A percentile compares a stretch with the other conserved stretches of the same genome.
phyloP scores from a whole-genome alignment of 228 moss, liverwort and hornwort species.

The Sphagnum magellanicum region DNA sequence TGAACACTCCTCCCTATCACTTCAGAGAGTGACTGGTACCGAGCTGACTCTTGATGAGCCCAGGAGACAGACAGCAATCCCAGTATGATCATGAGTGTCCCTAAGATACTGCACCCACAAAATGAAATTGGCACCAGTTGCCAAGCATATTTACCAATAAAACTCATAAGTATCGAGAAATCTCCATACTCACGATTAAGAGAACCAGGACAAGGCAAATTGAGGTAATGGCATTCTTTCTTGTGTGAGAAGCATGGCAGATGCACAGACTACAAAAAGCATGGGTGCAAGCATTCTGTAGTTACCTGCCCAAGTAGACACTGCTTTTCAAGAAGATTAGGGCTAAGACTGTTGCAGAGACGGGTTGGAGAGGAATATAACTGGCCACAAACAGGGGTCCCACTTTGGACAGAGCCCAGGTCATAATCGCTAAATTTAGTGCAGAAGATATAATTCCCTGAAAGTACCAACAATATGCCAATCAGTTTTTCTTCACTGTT shows the following conservation, averaged over 20 bases:
- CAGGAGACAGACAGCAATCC: conserved; percentile 73
- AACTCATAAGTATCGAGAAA: too few relatives aligned
- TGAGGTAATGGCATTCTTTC: not conserved
- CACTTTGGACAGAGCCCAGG: conserved; percentile 72
- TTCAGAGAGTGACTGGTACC: conserved; percentile 35
- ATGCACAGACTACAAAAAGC: not conserved
- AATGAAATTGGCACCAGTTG: not conserved
- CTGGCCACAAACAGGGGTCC: conserved; percentile 78
- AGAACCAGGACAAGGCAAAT: too few relatives aligned
- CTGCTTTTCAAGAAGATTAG: conserved; percentile 42
- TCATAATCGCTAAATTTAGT: conserved; percentile 47
- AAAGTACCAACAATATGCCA: conserved; percentile 1
- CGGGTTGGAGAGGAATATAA: conserved; percentile 63
- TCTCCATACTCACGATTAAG: too few relatives aligned
- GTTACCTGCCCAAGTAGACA: conserved; percentile 66
- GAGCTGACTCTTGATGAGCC: conserved; percentile 55
- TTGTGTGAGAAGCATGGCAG: conserved; percentile 8
- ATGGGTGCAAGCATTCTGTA: not conserved
- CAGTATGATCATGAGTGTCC: conserved; percentile 37
- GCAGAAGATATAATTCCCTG: conserved; percentile 73
- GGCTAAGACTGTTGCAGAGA: conserved; percentile 42
- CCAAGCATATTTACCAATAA: conserved; percentile 1
- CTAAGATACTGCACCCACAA: conserved; percentile 46
- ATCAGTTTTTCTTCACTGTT: not conserved
- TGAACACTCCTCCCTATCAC: conserved; percentile 33